Evolutionary conservation across 306 rosid species (phyloP), one percentile per base, ranked within the genome.

Genomic region (Pueraria montana): DNA sequence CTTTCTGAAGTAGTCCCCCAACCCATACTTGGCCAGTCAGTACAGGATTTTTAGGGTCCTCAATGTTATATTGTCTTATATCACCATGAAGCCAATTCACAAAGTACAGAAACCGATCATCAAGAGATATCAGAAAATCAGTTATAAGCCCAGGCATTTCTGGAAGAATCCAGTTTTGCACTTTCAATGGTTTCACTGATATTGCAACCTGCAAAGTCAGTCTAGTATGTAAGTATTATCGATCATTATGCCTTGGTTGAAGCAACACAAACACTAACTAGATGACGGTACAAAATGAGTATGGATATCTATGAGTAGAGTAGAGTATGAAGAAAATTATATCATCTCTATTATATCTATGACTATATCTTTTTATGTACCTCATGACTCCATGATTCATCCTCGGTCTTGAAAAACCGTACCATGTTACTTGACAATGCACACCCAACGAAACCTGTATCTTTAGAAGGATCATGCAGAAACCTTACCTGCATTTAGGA

Each of bases 21-120:
- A 88, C 89, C 97, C 97, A 92, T 21, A 89, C 85, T 87, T 92
- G 97, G 78, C 93, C 93, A 16, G 72, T 74, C 65, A 90, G 53
- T 76, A 81, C 80, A 38, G 97, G 94, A 88, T 53, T 83, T 77
- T 85, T 85, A 11, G 88, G 93, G 79, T 92, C 94, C 83, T 89
- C 91, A 34, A 92, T 90, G 77, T 90, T 88, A 66, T 90, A 92
- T 55, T 92, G 97, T 64, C 97, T 86, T 77, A 92, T 88, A 80
- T 92, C 97, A 62, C 97, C 97, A 85, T 92, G 97, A 59, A 92
- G 92, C 97, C 97, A 92, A 80, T 90, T 92, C 84, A 84, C 91
- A 42, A 92, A 87, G 87, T 92, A 92, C 20, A 92, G 82, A 80
- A 90, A 92, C 62, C 89, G 92, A 75, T 90, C 97, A 68, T 92